A percentile compares a stretch with the other conserved stretches of the same genome.
These are phyloP conservation scores for Aspergillus conjunctus DNA, from an alignment of 495 filamentous ascomycete genomes.

Conservation along the genomic window DNA sequence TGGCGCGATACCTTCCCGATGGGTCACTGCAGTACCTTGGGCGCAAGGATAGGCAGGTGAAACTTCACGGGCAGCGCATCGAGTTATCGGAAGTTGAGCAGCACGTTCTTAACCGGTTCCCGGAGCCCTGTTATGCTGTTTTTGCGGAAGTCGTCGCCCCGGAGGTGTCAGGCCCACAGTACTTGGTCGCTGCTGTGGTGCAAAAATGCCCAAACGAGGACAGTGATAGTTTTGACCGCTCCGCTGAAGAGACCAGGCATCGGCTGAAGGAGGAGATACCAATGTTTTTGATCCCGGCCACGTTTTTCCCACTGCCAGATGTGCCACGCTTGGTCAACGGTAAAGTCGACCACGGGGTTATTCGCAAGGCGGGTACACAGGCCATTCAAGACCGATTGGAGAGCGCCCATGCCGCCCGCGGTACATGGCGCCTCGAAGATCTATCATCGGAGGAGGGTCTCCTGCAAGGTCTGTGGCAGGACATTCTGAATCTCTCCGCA, in stretches of 20 bases:
- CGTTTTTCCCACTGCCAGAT: constrained; percentile 9
- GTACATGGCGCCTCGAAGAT: background rate
- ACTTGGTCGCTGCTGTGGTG: constrained; percentile 2
- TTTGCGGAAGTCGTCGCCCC: background rate
- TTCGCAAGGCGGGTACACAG: constrained; percentile 2
- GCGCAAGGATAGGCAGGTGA: constrained; percentile 36
- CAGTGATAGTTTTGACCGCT: background rate
- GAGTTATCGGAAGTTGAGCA: constrained; percentile 41
- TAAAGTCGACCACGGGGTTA: constrained; percentile 13
- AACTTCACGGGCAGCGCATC: constrained; percentile 21
- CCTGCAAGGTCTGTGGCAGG: constrained; percentile 17
- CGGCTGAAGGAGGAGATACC: constrained; percentile 15
- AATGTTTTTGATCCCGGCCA: constrained; percentile 14
- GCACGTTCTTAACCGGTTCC: constrained; percentile 16
- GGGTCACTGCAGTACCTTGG: constrained; percentile 44
- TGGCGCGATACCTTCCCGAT: constrained; percentile 33
- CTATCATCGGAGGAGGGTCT: background rate
- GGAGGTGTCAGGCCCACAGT: background rate
- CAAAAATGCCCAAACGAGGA: background rate
- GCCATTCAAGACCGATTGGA: background rate
- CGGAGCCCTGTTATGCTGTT: background rate
- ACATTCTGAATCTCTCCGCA: constrained; percentile 3
- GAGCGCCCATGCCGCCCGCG: background rate
- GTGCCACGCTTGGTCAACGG: constrained; percentile 21
- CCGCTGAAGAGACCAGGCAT: background rate